Base-by-base conservation (phyloP, 2,329 filamentous ascomycete genomes). In the Colletotrichum sp. region DNA sequence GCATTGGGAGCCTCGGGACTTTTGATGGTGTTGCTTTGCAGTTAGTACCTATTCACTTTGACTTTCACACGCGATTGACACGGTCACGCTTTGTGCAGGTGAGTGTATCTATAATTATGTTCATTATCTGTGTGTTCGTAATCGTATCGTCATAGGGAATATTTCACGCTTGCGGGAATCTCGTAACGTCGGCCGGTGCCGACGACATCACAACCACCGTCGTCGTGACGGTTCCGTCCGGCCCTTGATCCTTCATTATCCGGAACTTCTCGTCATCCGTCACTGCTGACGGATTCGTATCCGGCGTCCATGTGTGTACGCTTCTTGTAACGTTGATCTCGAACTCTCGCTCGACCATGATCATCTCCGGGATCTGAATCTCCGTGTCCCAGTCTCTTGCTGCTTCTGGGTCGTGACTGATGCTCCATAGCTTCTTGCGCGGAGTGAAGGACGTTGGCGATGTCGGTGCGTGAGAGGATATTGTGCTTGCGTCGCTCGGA, bases 131-230 rank as follows among this genome's bases (percentile, higher is more conserved):
- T 51, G 54, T 51, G 24, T 38, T 62, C 21, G 36, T 43, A 38
- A 43, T 43, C n/a, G 34, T 66, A 24, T 66, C 21, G 15, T 66
- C 29, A 66, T 58, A 47, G 12, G 11, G 24, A 12, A 24, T 43
- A 64, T 64, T 64, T 47, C n/a, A 57, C 18, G 21, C 33, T 58
- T 43, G 64, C n/a, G 66, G 66, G 36, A 68, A 68, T 68, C 66
- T 61, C 27, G 66, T 51, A n/a, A 68, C 55, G 3, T 68, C 55
- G 27, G 36, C 66, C 11, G 66, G 66, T 8, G 68, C 63, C 8
- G 68, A 71, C 3, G 63, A 66, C 33, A 73, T 64, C 33, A 73
- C 62, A 31, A 71, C 71, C 15, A 73, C 68, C 8, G 68, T 66
- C 8, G 71, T 73, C 12, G 68, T 71, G 12, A 71, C 51, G 11